Evolutionary conservation across 352 stramenopile genomes (phyloP).

Genomic region (Pythium sukuiense): DNA sequence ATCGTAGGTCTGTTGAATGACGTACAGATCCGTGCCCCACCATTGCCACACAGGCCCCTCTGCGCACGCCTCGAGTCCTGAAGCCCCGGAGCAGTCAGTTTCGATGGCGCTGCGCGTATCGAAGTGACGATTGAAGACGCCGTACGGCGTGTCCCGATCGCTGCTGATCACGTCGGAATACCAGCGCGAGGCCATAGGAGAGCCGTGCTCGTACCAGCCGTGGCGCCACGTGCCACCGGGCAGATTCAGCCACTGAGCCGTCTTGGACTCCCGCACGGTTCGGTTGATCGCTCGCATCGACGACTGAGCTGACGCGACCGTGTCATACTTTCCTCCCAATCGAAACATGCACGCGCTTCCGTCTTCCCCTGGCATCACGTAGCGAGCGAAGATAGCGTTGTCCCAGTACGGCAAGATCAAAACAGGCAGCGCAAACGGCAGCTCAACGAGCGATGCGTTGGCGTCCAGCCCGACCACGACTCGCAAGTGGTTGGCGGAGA

Average conservation of each 20-base stretch:
- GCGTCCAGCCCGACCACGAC: conserved; percentile 16
- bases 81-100: conserved; percentile 29
- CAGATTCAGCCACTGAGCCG: conserved; percentile 35
- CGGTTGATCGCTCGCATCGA: conserved; percentile 30
- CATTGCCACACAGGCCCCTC: conserved; percentile 1
- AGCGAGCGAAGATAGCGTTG: conserved; percentile 31
- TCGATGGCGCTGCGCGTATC: conserved; percentile 29
- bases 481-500: conserved; percentile 29
- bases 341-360: conserved; percentile 47
- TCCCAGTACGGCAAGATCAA: conserved; percentile 50
- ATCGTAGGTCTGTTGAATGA: not conserved
- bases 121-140: conserved; percentile 38
- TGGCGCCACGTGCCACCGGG: conserved; percentile 36
- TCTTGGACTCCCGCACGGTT: conserved; percentile 31
- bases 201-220: conserved; percentile 41
- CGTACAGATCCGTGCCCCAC: conserved; percentile 17
- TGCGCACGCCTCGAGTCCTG: not conserved
- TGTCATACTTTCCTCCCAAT: conserved; percentile 33
- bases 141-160: conserved; percentile 15
- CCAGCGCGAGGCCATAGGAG: conserved; percentile 13
- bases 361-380: conserved; percentile 34
- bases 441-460: conserved; percentile 19
- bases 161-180: conserved; percentile 40
- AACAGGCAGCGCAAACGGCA: conserved; percentile 37
- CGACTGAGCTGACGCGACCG: conserved; percentile 15